Evolutionary conservation across 306 rosid genomes (phyloP), one percentile per base, ranked within the genome.

Genomic region (Senna tora): DNA sequence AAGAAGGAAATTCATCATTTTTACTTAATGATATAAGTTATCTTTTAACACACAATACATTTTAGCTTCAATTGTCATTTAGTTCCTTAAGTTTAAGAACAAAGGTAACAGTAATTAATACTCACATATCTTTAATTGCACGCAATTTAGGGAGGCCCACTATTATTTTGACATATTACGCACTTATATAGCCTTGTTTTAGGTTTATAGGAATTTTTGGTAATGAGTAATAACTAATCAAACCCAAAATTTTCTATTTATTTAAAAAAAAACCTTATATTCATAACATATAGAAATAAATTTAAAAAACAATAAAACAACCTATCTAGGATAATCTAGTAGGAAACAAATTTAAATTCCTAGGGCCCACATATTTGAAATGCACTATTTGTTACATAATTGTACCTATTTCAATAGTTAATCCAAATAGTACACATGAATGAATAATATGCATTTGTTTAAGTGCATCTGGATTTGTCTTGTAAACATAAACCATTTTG

Each of bases 401-500:
- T 43, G 19, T 55, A 20, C 36, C 38, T 61, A 45, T 33, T 22
- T 59, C 30, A 19, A n/a, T 28, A 19, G 46, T 60, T 63, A 5
- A 42, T 70, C 14, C 34, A 41, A 71, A 33, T 2, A 45, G 30
- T 30, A 12, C 11, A 28, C 4, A 46, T 11, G 0, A 41, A 46
- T 13, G 4, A 17, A n/a, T 38, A 34, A 10, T 30, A 45, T 60
- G 20, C 45, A 16, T 42, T 51, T 50, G 16, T 68, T 68, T 61
- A 59, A 53, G 32, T 60, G 67, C 33, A 70, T 52, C 42, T 46
- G 57, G 74, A 47, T 45, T 56, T 39, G 49, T 19, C 28, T 30
- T 5, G 42, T 47, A 22, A 33, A 22, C 69, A 47, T 50, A 58
- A 79, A 30, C 50, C 52, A 67, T 51, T 51, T 39, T 64, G 68